Percentiles rank a stretch among this genome's conserved stretches.
phyloP scores from a whole-genome alignment of 1,284 basidiomycete genomes.

The Malassezia dermatis region DNA sequence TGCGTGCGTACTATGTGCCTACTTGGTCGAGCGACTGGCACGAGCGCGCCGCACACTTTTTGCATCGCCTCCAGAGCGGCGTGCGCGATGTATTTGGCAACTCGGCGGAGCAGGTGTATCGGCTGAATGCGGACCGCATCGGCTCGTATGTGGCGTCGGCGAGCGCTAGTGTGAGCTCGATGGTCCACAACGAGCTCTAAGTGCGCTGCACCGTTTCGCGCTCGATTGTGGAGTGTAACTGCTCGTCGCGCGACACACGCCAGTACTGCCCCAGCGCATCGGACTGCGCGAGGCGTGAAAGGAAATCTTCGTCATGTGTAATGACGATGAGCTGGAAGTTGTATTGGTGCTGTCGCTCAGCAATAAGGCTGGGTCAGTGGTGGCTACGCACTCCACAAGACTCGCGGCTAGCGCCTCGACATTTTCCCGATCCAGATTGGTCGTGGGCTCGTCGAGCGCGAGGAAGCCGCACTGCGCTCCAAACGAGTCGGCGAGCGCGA shows the following conservation, averaged over 20 bases:
- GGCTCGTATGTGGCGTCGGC: constrained; percentile 10
- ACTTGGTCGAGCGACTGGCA: background rate
- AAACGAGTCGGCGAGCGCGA: constrained; percentile 95
- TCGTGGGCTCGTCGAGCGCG: constrained; percentile 94
- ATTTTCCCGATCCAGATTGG: constrained; percentile 90
- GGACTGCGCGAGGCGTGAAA: constrained; percentile 32
- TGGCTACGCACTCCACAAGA: constrained; percentile 58
- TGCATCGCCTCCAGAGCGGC: background rate
- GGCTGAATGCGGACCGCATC: constrained; percentile 7
- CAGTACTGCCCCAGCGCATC: constrained; percentile 42
- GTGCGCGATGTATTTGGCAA: constrained; percentile 10
- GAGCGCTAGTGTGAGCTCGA: constrained; percentile 2
- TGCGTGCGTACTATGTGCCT: constrained; percentile 38
- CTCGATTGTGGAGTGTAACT: constrained; percentile 17
- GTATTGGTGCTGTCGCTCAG: constrained; percentile 54
- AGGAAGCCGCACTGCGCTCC: constrained; percentile 95
- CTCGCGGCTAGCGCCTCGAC: constrained; percentile 85
- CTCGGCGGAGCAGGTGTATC: constrained; percentile 5
- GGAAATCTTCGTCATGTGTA: constrained; percentile 47
- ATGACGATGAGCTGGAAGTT: constrained; percentile 98
- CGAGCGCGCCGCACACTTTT: background rate
- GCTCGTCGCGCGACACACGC: constrained; percentile 35
- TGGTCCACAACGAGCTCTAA: constrained; percentile 3
- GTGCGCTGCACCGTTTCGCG: constrained; percentile 7
- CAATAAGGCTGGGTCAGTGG: constrained; percentile 25